phyloP scores from a whole-genome alignment of 2,329 filamentous ascomycete genomes.

The Nothophoma quercina region DNA sequence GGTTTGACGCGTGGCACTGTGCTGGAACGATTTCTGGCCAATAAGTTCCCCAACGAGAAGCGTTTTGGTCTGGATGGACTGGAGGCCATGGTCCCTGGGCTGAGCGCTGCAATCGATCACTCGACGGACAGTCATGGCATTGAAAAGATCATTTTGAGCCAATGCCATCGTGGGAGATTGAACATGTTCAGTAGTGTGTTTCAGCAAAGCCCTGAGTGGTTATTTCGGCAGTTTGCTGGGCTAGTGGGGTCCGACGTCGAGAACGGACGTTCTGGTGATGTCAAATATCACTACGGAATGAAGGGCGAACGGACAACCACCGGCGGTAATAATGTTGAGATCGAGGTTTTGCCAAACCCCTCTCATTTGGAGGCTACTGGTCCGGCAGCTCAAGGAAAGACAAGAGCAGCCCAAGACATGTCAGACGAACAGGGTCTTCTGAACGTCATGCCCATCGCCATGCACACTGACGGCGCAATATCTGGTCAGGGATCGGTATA shows the following conservation, averaged over 20 bases:
- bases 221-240: constrained; percentile 97
- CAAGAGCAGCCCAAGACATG: constrained; percentile 98
- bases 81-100: constrained; percentile 94
- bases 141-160: constrained; percentile 99
- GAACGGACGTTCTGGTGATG: constrained; percentile 95
- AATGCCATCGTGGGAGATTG: constrained; percentile 97
- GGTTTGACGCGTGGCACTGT: constrained; percentile 98
- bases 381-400: constrained; percentile 96
- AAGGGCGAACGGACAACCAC: constrained; percentile 99
- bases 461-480: constrained; percentile 97
- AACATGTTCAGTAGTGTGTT: constrained; percentile 99
- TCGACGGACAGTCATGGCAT: constrained; percentile 98
- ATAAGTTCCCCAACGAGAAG: constrained; percentile 99
- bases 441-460: constrained; percentile 91
- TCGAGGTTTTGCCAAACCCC: constrained; percentile 96
- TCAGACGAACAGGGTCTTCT: constrained; percentile 89
- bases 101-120: constrained; percentile 98
- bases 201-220: constrained; percentile 98
- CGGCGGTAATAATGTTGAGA: constrained; percentile 98
- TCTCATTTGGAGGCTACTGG: constrained; percentile 98
- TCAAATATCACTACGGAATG: constrained; percentile 99
- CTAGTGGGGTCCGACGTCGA: constrained; percentile 88
- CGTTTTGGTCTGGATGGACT: constrained; percentile 98
- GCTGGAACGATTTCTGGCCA: constrained; percentile 93
- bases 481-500: constrained; percentile 97